phyloP scores from a whole-genome alignment of 805 yeast genomes.

The Yarrowia sp. region DNA sequence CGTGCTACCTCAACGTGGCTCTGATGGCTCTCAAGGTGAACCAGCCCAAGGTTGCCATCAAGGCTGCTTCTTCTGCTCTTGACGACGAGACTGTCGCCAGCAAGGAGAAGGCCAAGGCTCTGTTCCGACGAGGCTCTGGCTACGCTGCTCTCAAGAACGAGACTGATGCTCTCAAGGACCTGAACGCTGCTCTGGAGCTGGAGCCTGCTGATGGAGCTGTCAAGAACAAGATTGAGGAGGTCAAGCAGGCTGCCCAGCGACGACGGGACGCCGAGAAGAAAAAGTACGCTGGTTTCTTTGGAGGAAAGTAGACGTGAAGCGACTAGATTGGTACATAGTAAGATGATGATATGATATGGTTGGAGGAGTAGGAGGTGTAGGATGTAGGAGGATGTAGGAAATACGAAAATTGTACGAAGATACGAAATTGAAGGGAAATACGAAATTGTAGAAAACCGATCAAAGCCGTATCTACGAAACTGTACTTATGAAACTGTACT shows the following conservation, averaged over 20 bases:
- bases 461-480: no score
- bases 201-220: slow-evolving; percentile 51
- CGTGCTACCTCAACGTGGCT: slow-evolving; percentile 68
- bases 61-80: slow-evolving; percentile 62
- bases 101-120: slow-evolving; percentile 75
- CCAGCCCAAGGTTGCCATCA: slow-evolving; percentile 52
- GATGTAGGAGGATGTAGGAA: no score
- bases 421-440: no score
- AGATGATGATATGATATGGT: no score
- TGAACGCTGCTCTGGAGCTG: slow-evolving; percentile 58
- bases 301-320: background rate
- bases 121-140: slow-evolving; percentile 81
- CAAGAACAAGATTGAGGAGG: slow-evolving; percentile 31
- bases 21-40: slow-evolving; percentile 66
- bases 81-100: slow-evolving; percentile 58
- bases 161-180: slow-evolving; percentile 63
- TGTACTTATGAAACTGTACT: no score
- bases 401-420: no score
- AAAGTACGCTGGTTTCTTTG: slow-evolving; percentile 35
- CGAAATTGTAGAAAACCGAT: no score
- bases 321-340: no score
- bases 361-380: no score
- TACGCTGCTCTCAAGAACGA: slow-evolving; percentile 60
- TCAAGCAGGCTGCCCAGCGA: slow-evolving; percentile 28
- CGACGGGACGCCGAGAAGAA: slow-evolving; percentile 31